Base-by-base conservation (phyloP, 169 alveolate species). In the Plasmodium inui region DNA sequence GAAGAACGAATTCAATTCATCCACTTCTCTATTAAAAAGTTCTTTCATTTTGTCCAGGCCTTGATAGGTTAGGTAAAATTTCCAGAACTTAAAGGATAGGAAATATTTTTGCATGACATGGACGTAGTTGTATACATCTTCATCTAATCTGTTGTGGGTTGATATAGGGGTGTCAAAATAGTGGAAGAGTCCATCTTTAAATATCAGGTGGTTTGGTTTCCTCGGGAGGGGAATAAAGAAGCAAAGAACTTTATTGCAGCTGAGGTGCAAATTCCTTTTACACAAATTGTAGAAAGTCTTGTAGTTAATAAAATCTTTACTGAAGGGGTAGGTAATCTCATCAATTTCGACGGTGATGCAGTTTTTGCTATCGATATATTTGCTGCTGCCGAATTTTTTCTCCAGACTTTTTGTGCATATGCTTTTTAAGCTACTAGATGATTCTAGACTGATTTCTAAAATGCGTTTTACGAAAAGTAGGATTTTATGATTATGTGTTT, bases 81-180 rank as follows among this genome's bases (percentile, higher is more conserved):
- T 39, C 93, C 93, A 85, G 46, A 85, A 85, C 50, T 44, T 30
- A 74, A 85, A 85, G 10, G 93, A 85, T 22, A 85, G 78, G 37
- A 85, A 85, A 85, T 19, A 85, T 85, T 85, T 85, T n/a, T 85
- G 93, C n/a, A 85, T 44, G 22, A 85, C 61, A 34, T 85, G 74
- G 14, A 85, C 67, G 44, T 85, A 85, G 61, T 85, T 85, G 22
- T 85, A 85, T 73, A 85, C 17, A 74, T 85, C 93, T 46, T 85
- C 81, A 85, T 76, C 84, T 85, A 85, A 44, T 46, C 32, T 85
- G 2, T n/a, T 74, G 26, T 34, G 76, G 22, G 61, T 19, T 32
- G 39, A 72, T 46, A 85, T 74, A 17, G 84, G 84, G 6, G 70
- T 44, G 19, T 85, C 85, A 39, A 85, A 85, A 85, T 85, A 85